Base-by-base conservation (phyloP, 2,329 filamentous ascomycete genomes). In the Alternaria panax region DNA sequence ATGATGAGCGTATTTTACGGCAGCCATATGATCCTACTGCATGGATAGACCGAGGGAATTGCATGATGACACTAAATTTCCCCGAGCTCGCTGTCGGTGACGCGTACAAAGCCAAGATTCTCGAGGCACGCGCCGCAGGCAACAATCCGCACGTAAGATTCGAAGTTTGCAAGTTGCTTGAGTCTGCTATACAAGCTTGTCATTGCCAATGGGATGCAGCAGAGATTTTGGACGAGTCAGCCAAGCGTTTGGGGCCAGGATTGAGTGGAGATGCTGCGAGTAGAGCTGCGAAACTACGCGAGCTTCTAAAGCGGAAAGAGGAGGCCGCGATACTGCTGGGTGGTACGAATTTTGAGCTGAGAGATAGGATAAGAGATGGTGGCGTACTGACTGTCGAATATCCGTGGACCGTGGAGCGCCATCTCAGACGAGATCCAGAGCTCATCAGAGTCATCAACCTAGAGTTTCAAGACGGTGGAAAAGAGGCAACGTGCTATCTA, bases 41-140 rank as follows among this genome's bases (percentile, higher is more conserved):
- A 20, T 48, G 45, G 45, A n/a, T 24, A 22, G 28, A 24, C 7
- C 45, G 45, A 16, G 45, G 45, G 16, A 16, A 9, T n/a, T 18
- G 30, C 16, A 48, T 48, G 45, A 24, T 32, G 45, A 48, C 36
- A 8, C 20, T 48, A 5, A 72, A 69, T 12, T 76, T 66, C 51
- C 74, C 75, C 1, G 74, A 75, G 52, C 64, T 77, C 12, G 70
- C 67, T 9, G 67, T 71, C 1, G 73, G 74, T 3, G 74, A 76
- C 40, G 64, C 65, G 0, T 75, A 75, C 42, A 75, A 73, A 65
- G 71, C 73, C 1, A 64, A 63, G 25, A 63, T 76, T n/a, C 55
- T 76, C 9, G 63, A 71, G 30, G 67, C 75, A 47, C 70, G 73
- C 16, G 59, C 57, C 7, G 30, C 30, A 4, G 9, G 32, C 27